Evolutionary conservation across 345 rosid species (phyloP), one percentile per base, ranked within the genome.

Genomic region (Jatropha curcas): DNA sequence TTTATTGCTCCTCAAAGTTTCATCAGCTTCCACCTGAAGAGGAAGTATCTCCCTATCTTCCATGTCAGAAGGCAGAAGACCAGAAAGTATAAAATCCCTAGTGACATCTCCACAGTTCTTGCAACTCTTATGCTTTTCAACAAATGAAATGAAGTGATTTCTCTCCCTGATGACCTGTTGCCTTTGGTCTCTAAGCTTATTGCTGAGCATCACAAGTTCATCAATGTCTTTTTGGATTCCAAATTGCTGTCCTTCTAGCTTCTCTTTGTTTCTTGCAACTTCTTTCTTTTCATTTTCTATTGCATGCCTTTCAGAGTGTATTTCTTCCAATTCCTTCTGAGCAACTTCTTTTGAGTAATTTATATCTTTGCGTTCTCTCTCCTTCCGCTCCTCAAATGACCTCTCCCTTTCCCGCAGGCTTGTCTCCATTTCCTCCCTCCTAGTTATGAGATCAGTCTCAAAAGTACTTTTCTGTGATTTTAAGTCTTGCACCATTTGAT

Each of bases 161-260:
- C 87, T 88, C 83, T 87, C 91, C 22, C 56, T 70, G 53, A 82
- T 65, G 48, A 86, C 72, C 63, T 82, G 83, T 61, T 86, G 83
- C 67, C 91, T 82, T 59, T 86, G 91, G 30, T 76, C 82, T 68
- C 82, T 82, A 76, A 92, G 84, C 74, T 79, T 88, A 70, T 75
- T 74, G 78, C 91, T 90, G 69, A 90, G 85, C 59, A 50, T 65
- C 66, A 79, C 87, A 72, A 94, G 88, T 78, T 88, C 90, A 72
- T 77, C 70, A 65, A 90, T 87, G 80, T 92, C 96, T 72, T 85
- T 86, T 24, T 45, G 85, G 75, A 92, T 79, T 70, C 86, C 92
- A 74, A 68, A 75, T 70, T 84, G 92, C 67, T 92, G 89, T 46
- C 76, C 81, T 56, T 78, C 77, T 68, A 91, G 83, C 76, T 76